Base-by-base conservation (phyloP, 371 early-diverging fungal species). In the Fennellomyces sp. region DNA sequence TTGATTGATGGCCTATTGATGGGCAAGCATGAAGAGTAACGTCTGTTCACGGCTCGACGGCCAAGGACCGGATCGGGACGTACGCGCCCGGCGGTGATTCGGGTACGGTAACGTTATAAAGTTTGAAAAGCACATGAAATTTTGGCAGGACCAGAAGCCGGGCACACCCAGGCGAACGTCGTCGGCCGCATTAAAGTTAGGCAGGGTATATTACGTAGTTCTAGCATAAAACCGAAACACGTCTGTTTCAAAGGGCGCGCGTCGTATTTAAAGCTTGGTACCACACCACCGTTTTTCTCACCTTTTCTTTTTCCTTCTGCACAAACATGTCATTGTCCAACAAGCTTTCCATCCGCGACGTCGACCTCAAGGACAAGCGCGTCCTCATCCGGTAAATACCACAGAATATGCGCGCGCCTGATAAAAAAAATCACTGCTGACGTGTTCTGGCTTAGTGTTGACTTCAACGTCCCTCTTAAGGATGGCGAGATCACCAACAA, bases 381-480 rank as follows among this genome's bases (percentile, higher is more conserved):
- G 97, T 95, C 49, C 85, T 98, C 56, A 95, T 98, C 64, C 91
- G 98, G 93, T 92, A 85, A 45, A 45, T 1, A 41, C 8, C 8
- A 41, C 15, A 41, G n/a, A 41, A 10, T 41, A 13, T 41, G 12
- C 41, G 10, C 8, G 10, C 45, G n/a, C n/a, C n/a, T n/a, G n/a
- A n/a, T n/a, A n/a, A n/a, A n/a, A n/a, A n/a, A n/a, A n/a, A n/a
- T n/a, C n/a, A n/a, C n/a, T n/a, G n/a, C n/a, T n/a, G n/a, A n/a
- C n/a, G n/a, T 38, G 15, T 53, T 1, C 52, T 48, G 35, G 0
- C 12, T 45, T 66, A 95, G 96, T 58, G 99, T 98, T 57, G 99
- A 99, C 86, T 99, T 97, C 80, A 99, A 99, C 84, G 99, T 99
- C 21, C 99, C 99, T 36, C 88, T 97, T 67, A 85, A 88, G 69